Evolutionary conservation across 345 rosid genomes (phyloP).

Genomic region (Odontarrhena argentea): DNA sequence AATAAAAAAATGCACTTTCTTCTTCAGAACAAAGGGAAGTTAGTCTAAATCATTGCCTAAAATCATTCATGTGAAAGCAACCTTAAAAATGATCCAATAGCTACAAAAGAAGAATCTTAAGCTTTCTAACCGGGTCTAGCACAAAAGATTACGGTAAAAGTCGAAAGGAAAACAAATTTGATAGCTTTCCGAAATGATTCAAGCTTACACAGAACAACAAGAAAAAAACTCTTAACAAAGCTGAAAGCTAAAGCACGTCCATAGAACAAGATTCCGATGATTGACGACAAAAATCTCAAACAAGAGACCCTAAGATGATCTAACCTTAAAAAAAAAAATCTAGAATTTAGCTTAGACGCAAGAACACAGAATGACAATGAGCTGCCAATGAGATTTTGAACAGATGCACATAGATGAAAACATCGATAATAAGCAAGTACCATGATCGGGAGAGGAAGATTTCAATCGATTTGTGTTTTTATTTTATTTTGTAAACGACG

Average conservation of each 20-base stretch:
- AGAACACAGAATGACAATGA: constrained; percentile 30
- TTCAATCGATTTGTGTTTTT: constrained; percentile 4
- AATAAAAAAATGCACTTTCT: neutral
- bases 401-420: constrained; percentile 14
- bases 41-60: neutral
- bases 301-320: constrained; percentile 2
- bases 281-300: neutral
- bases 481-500: neutral
- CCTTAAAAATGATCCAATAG: neutral
- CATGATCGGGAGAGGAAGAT: constrained; percentile 24
- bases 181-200: constrained; percentile 8
- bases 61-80: neutral
- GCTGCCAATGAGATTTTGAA: neutral
- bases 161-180: constrained; percentile 16
- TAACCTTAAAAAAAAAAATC: neutral
- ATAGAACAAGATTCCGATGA: neutral
- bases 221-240: neutral
- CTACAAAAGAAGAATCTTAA: constrained; percentile 6
- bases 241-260: neutral
- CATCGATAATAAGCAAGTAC: constrained; percentile 18
- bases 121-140: too few relatives aligned
- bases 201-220: neutral
- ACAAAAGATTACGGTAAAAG: neutral
- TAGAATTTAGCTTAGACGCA: neutral
- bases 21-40: neutral